Conservation (phyloP, 495 filamentous ascomycete genomes). For the Neurospora sp. region DNA sequence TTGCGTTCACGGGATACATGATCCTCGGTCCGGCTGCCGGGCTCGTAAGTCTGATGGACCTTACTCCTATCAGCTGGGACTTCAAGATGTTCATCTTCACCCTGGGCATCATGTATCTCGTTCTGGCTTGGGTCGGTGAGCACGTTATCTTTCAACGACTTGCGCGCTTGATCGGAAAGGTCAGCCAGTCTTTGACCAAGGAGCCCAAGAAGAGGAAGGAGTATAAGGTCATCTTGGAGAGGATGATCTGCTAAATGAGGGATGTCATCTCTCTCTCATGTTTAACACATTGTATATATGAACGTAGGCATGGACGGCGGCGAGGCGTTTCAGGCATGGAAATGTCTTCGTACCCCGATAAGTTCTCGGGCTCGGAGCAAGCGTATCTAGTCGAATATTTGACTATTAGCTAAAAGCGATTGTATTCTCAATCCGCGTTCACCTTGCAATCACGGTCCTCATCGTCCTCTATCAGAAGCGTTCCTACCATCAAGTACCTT, state of each 20-base stretch:
- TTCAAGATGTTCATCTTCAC: slow-evolving; percentile 65
- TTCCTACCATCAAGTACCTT: neutral
- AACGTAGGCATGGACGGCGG: neutral
- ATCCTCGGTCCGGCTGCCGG: slow-evolving; percentile 59
- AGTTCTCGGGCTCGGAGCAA: neutral
- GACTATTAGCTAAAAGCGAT: neutral
- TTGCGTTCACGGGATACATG: slow-evolving; percentile 64
- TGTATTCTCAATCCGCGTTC: neutral
- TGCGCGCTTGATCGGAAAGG: slow-evolving; percentile 54
- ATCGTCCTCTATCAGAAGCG: neutral
- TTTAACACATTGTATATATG: neutral
- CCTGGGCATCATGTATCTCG: slow-evolving; percentile 58
- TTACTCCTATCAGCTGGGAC: slow-evolving; percentile 59
- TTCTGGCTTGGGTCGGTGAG: slow-evolving; percentile 60
- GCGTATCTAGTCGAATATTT: neutral
- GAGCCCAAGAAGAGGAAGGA: slow-evolving; percentile 67
- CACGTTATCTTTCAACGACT: slow-evolving; percentile 56
- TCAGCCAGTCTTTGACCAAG: slow-evolving; percentile 44
- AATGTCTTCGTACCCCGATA: neutral
- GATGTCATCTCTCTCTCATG: neutral
- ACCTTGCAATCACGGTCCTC: neutral
- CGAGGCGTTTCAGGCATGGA: neutral
- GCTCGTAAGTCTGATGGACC: slow-evolving; percentile 68
- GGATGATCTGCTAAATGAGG: slow-evolving; percentile 44
- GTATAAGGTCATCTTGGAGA: slow-evolving; percentile 73